These are phyloP conservation scores for Acephala macrosclerotiorum DNA, from an alignment of 2,329 filamentous ascomycete species.

Conservation along the genomic window DNA sequence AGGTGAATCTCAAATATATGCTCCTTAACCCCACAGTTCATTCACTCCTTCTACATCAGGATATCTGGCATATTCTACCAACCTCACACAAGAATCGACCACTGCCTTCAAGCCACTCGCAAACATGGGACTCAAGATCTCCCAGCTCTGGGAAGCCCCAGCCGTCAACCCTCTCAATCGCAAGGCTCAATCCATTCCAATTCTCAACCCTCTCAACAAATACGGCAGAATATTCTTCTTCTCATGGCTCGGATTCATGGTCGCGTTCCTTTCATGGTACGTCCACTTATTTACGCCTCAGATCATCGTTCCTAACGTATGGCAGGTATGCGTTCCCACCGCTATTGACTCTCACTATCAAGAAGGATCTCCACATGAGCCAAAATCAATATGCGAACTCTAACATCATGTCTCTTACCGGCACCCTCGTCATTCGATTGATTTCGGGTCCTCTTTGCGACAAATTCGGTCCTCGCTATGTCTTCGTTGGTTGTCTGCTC, in stretches of 20 bases:
- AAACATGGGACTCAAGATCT: slow-evolving; percentile 36
- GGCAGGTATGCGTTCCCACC: slow-evolving; percentile 81
- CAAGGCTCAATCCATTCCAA: slow-evolving; percentile 82
- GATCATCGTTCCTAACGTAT: neutral
- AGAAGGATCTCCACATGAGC: slow-evolving; percentile 76
- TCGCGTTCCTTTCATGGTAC: slow-evolving; percentile 84
- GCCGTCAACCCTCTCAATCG: slow-evolving; percentile 76
- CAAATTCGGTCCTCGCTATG: slow-evolving; percentile 78
- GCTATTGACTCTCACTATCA: slow-evolving; percentile 68
- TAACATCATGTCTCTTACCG: slow-evolving; percentile 82
- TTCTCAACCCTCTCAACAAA: slow-evolving; percentile 78
- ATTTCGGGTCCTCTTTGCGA: slow-evolving; percentile 87
- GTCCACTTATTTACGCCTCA: neutral
- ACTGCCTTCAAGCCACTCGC: neutral
- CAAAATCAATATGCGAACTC: slow-evolving; percentile 82
- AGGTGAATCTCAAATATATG: slow-evolving; percentile 13
- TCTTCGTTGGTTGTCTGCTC: slow-evolving; percentile 78
- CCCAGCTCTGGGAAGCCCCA: slow-evolving; percentile 40
- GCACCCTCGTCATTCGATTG: slow-evolving; percentile 77
- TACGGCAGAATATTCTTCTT: slow-evolving; percentile 93
- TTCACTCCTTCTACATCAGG: slow-evolving; percentile 9
- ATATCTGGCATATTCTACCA: slow-evolving; percentile 9
- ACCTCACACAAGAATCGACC: neutral
- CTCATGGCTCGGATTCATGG: slow-evolving; percentile 79
- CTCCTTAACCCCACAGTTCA: slow-evolving; percentile 17